A percentile compares a stretch with the other conserved stretches of the same genome.
Evolutionary conservation across 2,329 filamentous ascomycete species (phyloP).

Genomic region (Alternaria conjuncta): DNA sequence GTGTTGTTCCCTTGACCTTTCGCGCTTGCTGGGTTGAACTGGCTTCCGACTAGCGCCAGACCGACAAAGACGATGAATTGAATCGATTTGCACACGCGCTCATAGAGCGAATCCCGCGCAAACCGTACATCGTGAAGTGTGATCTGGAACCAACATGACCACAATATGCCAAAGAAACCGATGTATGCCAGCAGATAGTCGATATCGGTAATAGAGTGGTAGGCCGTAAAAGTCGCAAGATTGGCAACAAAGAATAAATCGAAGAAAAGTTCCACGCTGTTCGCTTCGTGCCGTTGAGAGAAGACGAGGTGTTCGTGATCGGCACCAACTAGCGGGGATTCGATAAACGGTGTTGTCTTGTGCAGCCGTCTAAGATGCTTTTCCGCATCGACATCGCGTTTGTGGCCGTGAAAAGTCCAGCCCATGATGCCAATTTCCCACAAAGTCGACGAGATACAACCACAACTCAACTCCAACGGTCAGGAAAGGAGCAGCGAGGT

Average conservation of each 20-base stretch:
- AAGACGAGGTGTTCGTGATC: conserved; percentile 46
- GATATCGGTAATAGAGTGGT: conserved; percentile 47
- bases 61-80: conserved; percentile 49
- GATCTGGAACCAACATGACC: conserved; percentile 49
- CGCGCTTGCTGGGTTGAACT: conserved; percentile 39
- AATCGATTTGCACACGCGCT: conserved; percentile 46
- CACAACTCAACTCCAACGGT: background rate
- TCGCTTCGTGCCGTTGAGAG: conserved; percentile 49
- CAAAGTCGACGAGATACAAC: background rate
- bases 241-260: conserved; percentile 45
- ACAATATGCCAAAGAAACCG: conserved; percentile 49
- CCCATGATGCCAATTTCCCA: conserved; percentile 29
- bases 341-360: conserved; percentile 43
- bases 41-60: conserved; percentile 44
- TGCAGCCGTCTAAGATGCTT: conserved; percentile 45
- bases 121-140: conserved; percentile 51
- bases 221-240: conserved; percentile 49
- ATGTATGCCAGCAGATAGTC: conserved; percentile 45
- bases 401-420: conserved; percentile 41
- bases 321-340: conserved; percentile 45
- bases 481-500: background rate
- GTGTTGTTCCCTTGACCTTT: conserved; percentile 35
- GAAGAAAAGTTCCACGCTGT: conserved; percentile 48
- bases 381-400: conserved; percentile 38
- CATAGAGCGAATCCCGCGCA: conserved; percentile 47